These are phyloP conservation scores for Kandelia obovata DNA, from an alignment of 345 rosid species.

Conservation along the genomic window DNA sequence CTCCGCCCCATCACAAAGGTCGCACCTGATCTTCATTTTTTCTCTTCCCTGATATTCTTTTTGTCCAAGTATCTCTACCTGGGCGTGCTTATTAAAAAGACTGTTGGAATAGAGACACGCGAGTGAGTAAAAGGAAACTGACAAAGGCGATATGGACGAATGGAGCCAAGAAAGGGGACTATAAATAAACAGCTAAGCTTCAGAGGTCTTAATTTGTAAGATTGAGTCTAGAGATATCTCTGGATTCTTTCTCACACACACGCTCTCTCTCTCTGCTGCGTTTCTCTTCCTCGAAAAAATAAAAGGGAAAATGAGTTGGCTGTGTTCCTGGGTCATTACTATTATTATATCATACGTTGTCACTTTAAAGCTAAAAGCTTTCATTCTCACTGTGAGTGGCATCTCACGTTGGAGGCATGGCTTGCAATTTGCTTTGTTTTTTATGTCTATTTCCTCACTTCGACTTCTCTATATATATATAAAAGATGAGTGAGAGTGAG, in stretches of 20 bases:
- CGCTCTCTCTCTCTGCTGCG: background rate
- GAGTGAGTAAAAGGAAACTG: constrained; percentile 5
- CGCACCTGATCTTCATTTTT: constrained; percentile 73
- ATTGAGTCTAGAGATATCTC: constrained; percentile 5
- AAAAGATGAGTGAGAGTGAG: too few species aligned
- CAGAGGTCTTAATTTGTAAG: constrained; percentile 10
- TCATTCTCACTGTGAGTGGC: background rate
- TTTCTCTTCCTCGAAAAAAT: background rate
- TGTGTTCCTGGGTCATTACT: background rate
- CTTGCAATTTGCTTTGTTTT: too few species aligned
- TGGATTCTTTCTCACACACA: background rate
- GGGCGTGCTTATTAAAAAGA: background rate
- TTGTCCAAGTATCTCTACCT: background rate
- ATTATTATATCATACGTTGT: background rate
- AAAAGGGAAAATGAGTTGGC: background rate
- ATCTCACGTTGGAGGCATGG: background rate
- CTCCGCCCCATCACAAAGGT: constrained; percentile 56
- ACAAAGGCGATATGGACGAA: constrained; percentile 28
- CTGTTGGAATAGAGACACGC: background rate
- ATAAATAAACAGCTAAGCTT: constrained; percentile 20
- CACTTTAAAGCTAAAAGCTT: background rate
- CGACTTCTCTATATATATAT: too few species aligned
- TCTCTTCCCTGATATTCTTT: background rate
- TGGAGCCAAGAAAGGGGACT: constrained; percentile 12
- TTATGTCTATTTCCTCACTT: too few species aligned